Evolutionary conservation across 495 filamentous ascomycete genomes (phyloP), one percentile per base, ranked within the genome.

Genomic region (Xylaria cubensis): DNA sequence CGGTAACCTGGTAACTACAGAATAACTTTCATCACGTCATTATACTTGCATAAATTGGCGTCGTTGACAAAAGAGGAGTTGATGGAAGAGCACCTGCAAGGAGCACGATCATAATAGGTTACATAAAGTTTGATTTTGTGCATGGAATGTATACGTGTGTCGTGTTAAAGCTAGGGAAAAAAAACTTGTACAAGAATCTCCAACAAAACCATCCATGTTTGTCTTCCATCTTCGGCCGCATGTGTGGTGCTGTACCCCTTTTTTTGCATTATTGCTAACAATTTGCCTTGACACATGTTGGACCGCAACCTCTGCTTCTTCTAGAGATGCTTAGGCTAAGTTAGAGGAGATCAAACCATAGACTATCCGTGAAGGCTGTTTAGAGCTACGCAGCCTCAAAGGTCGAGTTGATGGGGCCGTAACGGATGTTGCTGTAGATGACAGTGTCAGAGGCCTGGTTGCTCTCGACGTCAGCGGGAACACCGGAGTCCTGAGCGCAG

Each of bases 391-490:
- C 7, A 3, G 67, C 34, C 26, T 17, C 34, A 76, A 88, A 89
- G 74, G 90, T 91, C 36, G 87, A 88, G 77, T 86, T 86, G 78
- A 93, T 87, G 71, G 89, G 86, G 36, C 91, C 91, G 76, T 90
- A 89, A 75, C 85, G 85, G 86, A 93, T 90, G 88, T 92, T 92
- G 75, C 89, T 85, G 77, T 76, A 86, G 76, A 76, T 74, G 56
- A 85, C 84, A 72, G 81, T 82, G 77, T 76, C 72, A 7, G 71
- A 71, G 67, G 88, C 82, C 46, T 80, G 78, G 36, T 86, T 75
- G 68, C 82, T 65, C 82, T 91, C 88, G 64, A 93, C 83, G 24
- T 86, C 86, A 19, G 74, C 64, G 24, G 91, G 90, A 21, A 81
- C 82, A 66, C 91, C 91, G 24, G 87, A 88, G 78, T 80, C 80